Evolutionary conservation across 805 yeast species (phyloP).

Genomic region (Yarrowia sp.): DNA sequence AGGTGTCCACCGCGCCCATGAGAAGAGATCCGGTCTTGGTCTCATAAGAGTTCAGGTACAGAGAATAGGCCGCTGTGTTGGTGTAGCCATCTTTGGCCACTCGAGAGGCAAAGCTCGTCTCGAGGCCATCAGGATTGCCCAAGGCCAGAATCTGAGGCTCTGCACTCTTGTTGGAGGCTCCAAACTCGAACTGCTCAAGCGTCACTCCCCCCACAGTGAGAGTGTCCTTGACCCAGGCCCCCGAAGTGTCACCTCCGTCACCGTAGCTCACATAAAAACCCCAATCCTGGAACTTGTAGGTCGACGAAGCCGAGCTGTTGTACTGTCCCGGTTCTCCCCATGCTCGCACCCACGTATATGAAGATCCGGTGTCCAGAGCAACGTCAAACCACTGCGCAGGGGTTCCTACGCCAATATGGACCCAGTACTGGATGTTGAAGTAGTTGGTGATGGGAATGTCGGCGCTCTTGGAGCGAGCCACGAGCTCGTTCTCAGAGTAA

Average conservation of each 20-base stretch:
- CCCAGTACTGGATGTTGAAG: not conserved
- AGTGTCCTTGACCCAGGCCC: slow-evolving; percentile 60
- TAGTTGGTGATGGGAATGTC: too few relatives aligned
- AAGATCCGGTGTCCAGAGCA: slow-evolving; percentile 67
- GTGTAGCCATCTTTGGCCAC: slow-evolving; percentile 44
- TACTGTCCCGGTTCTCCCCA: too few relatives aligned
- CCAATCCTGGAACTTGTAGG: slow-evolving; percentile 31
- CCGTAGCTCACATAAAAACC: slow-evolving; percentile 36
- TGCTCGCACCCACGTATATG: too few relatives aligned
- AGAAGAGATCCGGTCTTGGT: slow-evolving; percentile 48
- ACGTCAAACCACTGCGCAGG: slow-evolving; percentile 53
- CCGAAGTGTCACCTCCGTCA: slow-evolving; percentile 44
- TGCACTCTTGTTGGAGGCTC: slow-evolving; percentile 29
- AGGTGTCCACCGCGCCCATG: slow-evolving; percentile 67
- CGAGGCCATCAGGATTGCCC: too few relatives aligned
- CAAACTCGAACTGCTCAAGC: too few relatives aligned
- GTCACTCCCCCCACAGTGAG: too few relatives aligned
- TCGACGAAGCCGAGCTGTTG: slow-evolving; percentile 29
- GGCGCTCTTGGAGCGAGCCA: too few relatives aligned
- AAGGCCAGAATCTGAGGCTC: not conserved
- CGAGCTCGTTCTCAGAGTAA: not conserved
- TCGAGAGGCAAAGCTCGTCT: slow-evolving; percentile 29
- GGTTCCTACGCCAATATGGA: slow-evolving; percentile 49
- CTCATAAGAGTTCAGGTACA: slow-evolving; percentile 46
- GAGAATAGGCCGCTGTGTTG: slow-evolving; percentile 44